Conservation (phyloP, 805 yeast species). For the Brettanomyces sp. region DNA sequence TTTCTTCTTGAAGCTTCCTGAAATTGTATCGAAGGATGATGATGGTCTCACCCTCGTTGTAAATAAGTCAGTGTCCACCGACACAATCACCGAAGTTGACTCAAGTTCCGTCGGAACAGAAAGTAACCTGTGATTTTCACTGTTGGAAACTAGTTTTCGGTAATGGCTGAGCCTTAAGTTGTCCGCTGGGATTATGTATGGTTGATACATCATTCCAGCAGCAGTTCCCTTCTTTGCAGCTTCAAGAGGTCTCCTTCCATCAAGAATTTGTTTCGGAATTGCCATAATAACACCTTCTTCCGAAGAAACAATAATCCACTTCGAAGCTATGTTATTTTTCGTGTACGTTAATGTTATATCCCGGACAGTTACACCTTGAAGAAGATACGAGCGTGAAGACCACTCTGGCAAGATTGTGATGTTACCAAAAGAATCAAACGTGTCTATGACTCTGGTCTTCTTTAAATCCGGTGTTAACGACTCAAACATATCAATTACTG, state of each 20-base stretch:
- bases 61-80: constrained; percentile 61
- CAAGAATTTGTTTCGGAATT: constrained; percentile 62
- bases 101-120: constrained; percentile 63
- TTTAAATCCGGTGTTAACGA: constrained; percentile 44
- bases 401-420: constrained; percentile 34
- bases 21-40: constrained; percentile 69
- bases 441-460: constrained; percentile 7
- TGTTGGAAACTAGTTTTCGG: constrained; percentile 27
- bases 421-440: constrained; percentile 10
- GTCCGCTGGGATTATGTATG: constrained; percentile 45
- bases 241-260: constrained; percentile 56
- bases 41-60: constrained; percentile 77
- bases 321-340: constrained; percentile 56
- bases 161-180: constrained; percentile 41
- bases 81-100: constrained; percentile 68
- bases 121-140: constrained; percentile 24
- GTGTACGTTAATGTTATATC: constrained; percentile 48
- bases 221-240: constrained; percentile 41
- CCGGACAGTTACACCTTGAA: constrained; percentile 46
- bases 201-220: constrained; percentile 55
- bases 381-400: constrained; percentile 46
- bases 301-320: constrained; percentile 52
- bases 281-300: constrained; percentile 53
- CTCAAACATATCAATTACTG: constrained; percentile 73
- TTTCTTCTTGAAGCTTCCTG: constrained; percentile 54